Conservation (phyloP, 2,329 filamentous ascomycete genomes). For the Thelonectria discophora region DNA sequence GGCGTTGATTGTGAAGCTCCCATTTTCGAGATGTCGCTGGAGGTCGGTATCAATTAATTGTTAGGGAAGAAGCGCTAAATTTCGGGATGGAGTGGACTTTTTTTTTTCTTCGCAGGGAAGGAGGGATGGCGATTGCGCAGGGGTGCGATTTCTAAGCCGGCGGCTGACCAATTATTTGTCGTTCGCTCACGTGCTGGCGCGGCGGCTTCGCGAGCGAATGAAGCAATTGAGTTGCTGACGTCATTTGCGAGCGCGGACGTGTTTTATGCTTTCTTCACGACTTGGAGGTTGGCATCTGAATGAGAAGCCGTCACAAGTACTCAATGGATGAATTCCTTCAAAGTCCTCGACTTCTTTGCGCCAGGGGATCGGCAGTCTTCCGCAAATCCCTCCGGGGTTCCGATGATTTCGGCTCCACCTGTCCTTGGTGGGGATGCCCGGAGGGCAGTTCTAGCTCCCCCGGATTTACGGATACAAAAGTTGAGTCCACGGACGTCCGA, state of each 20-base stretch:
- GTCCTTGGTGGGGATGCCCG: no score
- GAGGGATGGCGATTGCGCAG: conserved; percentile 36
- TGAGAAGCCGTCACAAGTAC: no score
- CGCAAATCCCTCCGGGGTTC: no score
- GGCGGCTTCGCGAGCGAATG: conserved; percentile 31
- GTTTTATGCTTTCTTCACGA: not conserved
- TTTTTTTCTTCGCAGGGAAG: conserved; percentile 20
- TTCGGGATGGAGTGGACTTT: conserved; percentile 10
- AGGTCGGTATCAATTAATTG: conserved; percentile 29
- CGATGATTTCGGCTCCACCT: no score
- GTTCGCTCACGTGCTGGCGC: conserved; percentile 43
- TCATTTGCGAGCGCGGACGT: conserved; percentile 30
- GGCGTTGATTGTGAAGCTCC: conserved; percentile 33
- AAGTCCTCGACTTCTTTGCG: no score
- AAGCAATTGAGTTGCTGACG: conserved; percentile 36
- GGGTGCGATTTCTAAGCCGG: conserved; percentile 44
- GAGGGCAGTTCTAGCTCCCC: no score
- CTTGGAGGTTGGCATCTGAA: no score
- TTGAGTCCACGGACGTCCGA: no score
- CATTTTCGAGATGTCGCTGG: conserved; percentile 26
- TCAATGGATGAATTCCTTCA: no score
- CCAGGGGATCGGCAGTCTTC: no score
- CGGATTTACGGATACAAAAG: no score
- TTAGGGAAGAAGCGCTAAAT: not conserved
- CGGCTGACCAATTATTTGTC: conserved; percentile 43